Base-by-base conservation (phyloP, 2,329 filamentous ascomycete genomes). In the Didymella pomorum region DNA sequence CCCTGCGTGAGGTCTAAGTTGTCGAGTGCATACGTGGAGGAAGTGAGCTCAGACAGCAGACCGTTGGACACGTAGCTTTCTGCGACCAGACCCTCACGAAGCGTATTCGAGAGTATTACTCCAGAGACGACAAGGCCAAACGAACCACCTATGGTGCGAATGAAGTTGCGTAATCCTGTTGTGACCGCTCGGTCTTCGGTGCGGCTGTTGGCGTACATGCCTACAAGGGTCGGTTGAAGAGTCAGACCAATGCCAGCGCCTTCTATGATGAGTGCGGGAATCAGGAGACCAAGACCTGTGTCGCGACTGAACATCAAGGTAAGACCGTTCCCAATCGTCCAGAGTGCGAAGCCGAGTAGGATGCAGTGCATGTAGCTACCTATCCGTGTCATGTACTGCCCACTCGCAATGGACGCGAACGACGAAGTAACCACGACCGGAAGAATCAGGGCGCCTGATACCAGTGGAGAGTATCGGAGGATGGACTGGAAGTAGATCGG, bases 401-500 rank as follows among this genome's bases (percentile, higher is more conserved):
- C 67, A 21, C 58, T 64, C n/a, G 57, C 29, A 23, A 67, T 69
- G 23, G 60, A 64, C 2, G 66, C 28, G 2, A 68, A 44, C 5
- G 61, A 64, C 3, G 63, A 60, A 4, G 62, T 54, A n/a, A 70
- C 53, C 33, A 67, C 63, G 16, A 70, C 79, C 70, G 69, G 87
- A 84, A 4, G 75, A 71, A 14, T 76, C 73, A 7, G 85, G 80
- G 61, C 78, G 2, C 85, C 86, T 2, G 86, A 85, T 20, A 75
- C 73, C 14, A 83, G 70, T 0, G 80, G 76, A 10, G 74, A 75
- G 69, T 76, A 78, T n/a, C 77, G 73, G 14, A 81, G 78, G 3
- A 82, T 84, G 47, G 87, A 87, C 62, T 88, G 86, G 37, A 86
- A 84, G 69, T 87, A 89, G 0, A 88, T 76, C 0, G 87, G 86